phyloP scores from a whole-genome alignment of 306 rosid genomes.

The Fagus crenata region DNA sequence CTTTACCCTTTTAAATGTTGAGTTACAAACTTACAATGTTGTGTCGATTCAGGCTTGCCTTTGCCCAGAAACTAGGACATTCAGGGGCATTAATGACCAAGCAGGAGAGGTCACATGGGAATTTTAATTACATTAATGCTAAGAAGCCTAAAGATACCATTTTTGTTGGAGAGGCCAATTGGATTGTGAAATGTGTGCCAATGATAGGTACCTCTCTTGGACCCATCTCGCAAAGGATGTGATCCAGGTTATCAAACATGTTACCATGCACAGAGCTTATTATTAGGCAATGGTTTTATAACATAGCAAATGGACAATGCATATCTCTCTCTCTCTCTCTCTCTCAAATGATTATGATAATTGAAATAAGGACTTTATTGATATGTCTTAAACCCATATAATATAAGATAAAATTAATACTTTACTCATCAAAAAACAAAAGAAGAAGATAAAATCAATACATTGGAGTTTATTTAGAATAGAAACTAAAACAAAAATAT shows the following conservation, averaged over 20 bases:
- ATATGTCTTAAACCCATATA: too few relatives aligned
- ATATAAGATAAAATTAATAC: too few relatives aligned
- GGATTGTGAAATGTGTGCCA: neutral
- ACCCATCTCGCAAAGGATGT: slow-evolving; percentile 2
- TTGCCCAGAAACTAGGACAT: neutral
- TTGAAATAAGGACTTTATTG: too few relatives aligned
- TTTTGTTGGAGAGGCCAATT: neutral
- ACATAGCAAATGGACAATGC: too few relatives aligned
- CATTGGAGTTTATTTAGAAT: too few relatives aligned
- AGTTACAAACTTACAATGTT: neutral
- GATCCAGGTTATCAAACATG: neutral
- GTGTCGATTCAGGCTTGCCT: slow-evolving; percentile 21
- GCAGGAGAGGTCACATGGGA: slow-evolving; percentile 23
- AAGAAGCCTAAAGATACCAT: neutral
- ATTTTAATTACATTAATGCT: neutral
- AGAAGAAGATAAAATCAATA: too few relatives aligned
- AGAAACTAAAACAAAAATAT: too few relatives aligned
- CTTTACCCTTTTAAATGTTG: neutral
- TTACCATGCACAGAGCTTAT: neutral
- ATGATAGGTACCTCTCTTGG: neutral
- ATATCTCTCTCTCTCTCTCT: too few relatives aligned
- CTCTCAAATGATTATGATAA: too few relatives aligned
- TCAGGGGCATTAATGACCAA: neutral
- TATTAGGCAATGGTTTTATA: neutral
- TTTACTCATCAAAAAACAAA: too few relatives aligned